Evolutionary conservation across 306 rosid species (phyloP).

Genomic region (Vigna mungo): DNA sequence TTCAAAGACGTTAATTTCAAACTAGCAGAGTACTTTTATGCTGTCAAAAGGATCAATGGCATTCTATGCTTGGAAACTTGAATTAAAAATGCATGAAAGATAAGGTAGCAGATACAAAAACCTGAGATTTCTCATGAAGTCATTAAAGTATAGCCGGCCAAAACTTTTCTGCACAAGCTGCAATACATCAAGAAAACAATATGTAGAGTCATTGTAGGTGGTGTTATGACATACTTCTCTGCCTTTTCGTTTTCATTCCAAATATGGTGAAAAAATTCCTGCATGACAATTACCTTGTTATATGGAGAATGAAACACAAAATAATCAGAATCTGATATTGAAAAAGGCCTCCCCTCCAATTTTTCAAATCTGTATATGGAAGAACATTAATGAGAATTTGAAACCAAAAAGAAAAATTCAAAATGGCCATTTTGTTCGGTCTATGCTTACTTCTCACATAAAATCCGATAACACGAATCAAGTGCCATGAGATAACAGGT

Average conservation of each 20-base stretch:
- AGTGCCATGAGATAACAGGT: conserved; percentile 90
- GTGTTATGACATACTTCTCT: not conserved
- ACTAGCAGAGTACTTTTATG: not conserved
- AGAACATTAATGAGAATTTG: conserved; percentile 29
- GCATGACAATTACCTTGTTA: conserved; percentile 68
- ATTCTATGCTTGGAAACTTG: conserved; percentile 3
- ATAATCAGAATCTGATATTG: conserved; percentile 70
- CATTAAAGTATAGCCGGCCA: conserved; percentile 76
- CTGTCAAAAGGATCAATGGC: not conserved
- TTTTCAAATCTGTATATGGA: conserved; percentile 67
- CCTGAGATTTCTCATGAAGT: conserved; percentile 76
- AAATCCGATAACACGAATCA: conserved; percentile 73
- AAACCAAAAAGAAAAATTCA: not conserved
- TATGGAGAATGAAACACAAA: conserved; percentile 89
- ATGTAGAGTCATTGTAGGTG: not conserved
- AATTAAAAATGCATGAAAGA: conserved; percentile 23
- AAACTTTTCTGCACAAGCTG: conserved; percentile 94
- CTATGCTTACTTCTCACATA: conserved; percentile 68
- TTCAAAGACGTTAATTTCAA: not conserved
- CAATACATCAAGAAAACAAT: conserved; percentile 40
- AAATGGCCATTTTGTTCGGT: not conserved
- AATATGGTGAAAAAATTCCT: conserved; percentile 1
- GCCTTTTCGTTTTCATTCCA: not conserved
- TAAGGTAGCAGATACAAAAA: conserved; percentile 41
- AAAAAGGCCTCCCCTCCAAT: conserved; percentile 74